Conservation (phyloP, 768 basidiomycete genomes). For the Hortiboletus flavorubellus region DNA sequence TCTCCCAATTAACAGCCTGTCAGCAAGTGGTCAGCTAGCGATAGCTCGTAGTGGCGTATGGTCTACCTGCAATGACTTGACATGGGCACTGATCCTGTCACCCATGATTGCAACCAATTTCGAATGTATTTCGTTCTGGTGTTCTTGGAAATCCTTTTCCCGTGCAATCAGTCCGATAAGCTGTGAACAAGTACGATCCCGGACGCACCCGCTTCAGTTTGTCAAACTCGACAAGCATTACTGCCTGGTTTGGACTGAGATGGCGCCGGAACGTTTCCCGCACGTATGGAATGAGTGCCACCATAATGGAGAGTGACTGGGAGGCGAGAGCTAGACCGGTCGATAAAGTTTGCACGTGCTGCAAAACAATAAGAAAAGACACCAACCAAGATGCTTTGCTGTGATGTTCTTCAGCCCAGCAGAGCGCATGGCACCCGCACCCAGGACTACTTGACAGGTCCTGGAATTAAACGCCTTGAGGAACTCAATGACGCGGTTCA, state of each 20-base stretch:
- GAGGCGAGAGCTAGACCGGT: constrained; percentile 77
- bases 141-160: constrained; percentile 91
- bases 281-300: constrained; percentile 91
- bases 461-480: constrained; percentile 97
- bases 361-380: constrained; percentile 18
- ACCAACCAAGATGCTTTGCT: constrained; percentile 89
- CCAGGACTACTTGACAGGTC: constrained; percentile 96
- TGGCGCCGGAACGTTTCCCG: constrained; percentile 94
- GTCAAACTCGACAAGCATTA: constrained; percentile 97
- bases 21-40: constrained; percentile 3
- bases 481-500: constrained; percentile 92
- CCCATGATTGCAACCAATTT: constrained; percentile 99
- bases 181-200: constrained; percentile 2
- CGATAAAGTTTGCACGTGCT: constrained; percentile 15
- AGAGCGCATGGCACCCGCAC: constrained; percentile 98
- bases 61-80: constrained; percentile 73
- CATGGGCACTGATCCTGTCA: constrained; percentile 84
- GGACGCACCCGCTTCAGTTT: constrained; percentile 89
- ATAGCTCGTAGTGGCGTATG: constrained; percentile 9
- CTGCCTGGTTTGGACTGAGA: constrained; percentile 90
- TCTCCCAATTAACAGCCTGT: constrained; percentile 78
- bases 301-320: constrained; percentile 92
- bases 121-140: constrained; percentile 97
- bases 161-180: constrained; percentile 1
- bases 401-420: constrained; percentile 98